Evolutionary conservation across 768 basidiomycete species (phyloP), one percentile per base, ranked within the genome.

Genomic region (Phylloporus arenicola): DNA sequence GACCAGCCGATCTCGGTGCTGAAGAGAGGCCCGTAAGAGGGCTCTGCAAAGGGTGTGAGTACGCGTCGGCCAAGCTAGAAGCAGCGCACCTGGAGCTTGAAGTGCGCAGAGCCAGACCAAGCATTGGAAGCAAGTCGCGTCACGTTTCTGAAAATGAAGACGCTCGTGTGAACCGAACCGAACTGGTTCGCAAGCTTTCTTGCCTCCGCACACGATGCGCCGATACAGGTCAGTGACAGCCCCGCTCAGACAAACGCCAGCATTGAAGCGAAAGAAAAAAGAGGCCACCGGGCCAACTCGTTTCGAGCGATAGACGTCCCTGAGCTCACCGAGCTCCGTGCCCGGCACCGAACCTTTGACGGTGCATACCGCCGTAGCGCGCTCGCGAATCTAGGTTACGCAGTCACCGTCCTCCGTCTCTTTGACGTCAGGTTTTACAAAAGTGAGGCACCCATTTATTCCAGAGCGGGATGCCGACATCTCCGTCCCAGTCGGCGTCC

Each of bases 361-460:
- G 89, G 88, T 14, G 87, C 89, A 13, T 92, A 92, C 67, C 76
- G 75, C 34, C 81, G 89, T 24, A 86, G 83, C 0, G 88, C 88
- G 0, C 72, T 92, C 9, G 81, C 81, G 13, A 80, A 81, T 50
- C 73, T 93, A 2, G 84, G 87, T 0, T 89, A 86, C 60, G 76
- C 86, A 1, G 65, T 91, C 47, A 77, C 87, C 0, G 78, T 92
- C 47, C 71, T 92, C 10, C 81, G 88, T 41, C 75, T 92, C n/a
- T 93, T 92, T 56, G 86, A 91, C 59, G 60, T 63, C 29, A 70
- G 81, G 19, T 92, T 92, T 67, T 83, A 84, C 58, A 72, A 73
- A 59, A 87, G 90, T 88, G 19, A 33, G 49, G 11, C 27, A 17
- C 39, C 29, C 12, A 10, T 20, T 25, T 29, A 7, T 34, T 19